A percentile compares a stretch with the other conserved stretches of the same genome.
Evolutionary conservation across 1,284 basidiomycete genomes (phyloP).

Genomic region (Neotropicomus parvogracilis): DNA sequence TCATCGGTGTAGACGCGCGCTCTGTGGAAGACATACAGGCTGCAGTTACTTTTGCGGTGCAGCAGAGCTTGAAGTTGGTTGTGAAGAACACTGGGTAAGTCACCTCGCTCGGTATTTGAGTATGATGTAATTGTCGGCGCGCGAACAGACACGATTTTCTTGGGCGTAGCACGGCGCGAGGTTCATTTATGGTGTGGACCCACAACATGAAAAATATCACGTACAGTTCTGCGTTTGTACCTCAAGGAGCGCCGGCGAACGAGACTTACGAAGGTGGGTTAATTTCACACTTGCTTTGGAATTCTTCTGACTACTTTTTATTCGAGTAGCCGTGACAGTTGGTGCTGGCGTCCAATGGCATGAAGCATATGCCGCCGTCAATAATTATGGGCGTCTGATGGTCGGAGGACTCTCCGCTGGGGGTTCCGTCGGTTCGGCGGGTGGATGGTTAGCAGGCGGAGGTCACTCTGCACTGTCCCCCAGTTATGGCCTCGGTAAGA

Average conservation of each 20-base stretch:
- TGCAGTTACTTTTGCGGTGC: slow-evolving; percentile 27
- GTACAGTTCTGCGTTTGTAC: slow-evolving; percentile 24
- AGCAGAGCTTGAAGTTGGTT: slow-evolving; percentile 29
- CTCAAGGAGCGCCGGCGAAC: slow-evolving; percentile 26
- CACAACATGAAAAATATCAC: slow-evolving; percentile 33
- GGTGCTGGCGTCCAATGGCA: slow-evolving; percentile 45
- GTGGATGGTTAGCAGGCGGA: slow-evolving; percentile 44
- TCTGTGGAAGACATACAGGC: slow-evolving; percentile 32
- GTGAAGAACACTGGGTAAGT: slow-evolving; percentile 45
- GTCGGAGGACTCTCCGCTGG: slow-evolving; percentile 39
- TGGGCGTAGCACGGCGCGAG: slow-evolving; percentile 37
- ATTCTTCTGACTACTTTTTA: not conserved
- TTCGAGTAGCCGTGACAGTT: slow-evolving; percentile 36
- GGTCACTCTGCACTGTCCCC: slow-evolving; percentile 43
- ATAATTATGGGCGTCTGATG: slow-evolving; percentile 33
- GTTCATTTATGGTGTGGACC: slow-evolving; percentile 40
- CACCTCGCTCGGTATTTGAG: not conserved
- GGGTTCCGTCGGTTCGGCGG: slow-evolving; percentile 38
- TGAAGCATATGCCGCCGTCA: slow-evolving; percentile 39
- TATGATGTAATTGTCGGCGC: slow-evolving; percentile 22
- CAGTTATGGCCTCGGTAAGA: slow-evolving; percentile 41
- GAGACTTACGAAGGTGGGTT: slow-evolving; percentile 10
- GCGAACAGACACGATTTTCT: slow-evolving; percentile 41
- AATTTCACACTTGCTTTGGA: no score
- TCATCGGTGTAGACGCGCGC: slow-evolving; percentile 29